Base-by-base conservation (phyloP, 2,329 filamentous ascomycete species). In the Fusarium begoniae region DNA sequence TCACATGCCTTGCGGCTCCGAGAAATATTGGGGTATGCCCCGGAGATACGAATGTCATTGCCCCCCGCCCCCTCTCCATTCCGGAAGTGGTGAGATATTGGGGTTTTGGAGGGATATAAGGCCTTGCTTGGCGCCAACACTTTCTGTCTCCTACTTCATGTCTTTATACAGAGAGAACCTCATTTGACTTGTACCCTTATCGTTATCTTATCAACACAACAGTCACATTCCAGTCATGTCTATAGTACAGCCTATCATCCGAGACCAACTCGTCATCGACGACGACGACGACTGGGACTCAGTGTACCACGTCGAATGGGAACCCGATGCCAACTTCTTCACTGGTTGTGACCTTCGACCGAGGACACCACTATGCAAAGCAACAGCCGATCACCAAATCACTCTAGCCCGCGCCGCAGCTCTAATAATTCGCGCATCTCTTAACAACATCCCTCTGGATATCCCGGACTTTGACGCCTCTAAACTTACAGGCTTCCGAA, bases 1-100 rank as follows among this genome's bases (percentile, higher is more conserved):
- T 64, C 63, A 65, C 59, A 65, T 65, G 61, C 50, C 32, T 41
- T 66, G 66, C 66, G 63, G 66, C 66, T 64, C 67, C 51, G 58
- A 69, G 35, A 64, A 44, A 44, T 41, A 61, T 61, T 65, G 55
- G 62, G 62, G 62, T 59, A 54, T 3, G 11, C 51, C 59, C 60
- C 53, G 32, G 60, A 63, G 60, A 57, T 58, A 38, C 37, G 32
- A 50, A 28, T 20, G 41, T 18, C 40, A 32, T 32, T 14, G 51
- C 35, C 55, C 12, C 63, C 54, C n/a, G 47, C 22, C 47, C 32
- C 41, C 26, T 15, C 41, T 44, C 10, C 6, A 24, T 57, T 47
- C 63, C 26, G n/a, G 41, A 68, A 62, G 43, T 62, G 55, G 55
- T 43, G 41, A 48, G 48, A 69, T 26, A 18, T 48, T 66, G 24